Conservation (phyloP, 345 rosid species). For the Cardamine occulta region DNA sequence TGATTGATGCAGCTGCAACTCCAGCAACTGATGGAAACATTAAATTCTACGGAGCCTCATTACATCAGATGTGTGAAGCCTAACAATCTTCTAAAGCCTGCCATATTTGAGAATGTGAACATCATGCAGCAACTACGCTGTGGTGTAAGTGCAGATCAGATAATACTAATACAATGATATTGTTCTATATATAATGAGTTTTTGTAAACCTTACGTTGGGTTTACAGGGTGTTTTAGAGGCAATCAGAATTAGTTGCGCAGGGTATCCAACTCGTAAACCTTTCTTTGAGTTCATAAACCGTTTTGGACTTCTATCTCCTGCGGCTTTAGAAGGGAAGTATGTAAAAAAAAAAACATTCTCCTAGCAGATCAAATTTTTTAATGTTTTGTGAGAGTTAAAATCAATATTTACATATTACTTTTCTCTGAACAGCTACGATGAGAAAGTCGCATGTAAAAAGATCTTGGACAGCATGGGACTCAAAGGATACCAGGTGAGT, state of each 20-base stretch:
- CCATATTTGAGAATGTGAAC: conserved; percentile 89
- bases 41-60: conserved; percentile 95
- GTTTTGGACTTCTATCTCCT: conserved; percentile 84
- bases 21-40: conserved; percentile 82
- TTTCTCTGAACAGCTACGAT: conserved; percentile 61
- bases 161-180: conserved; percentile 4
- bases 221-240: conserved; percentile 89
- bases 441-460: conserved; percentile 73
- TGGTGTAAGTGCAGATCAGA: conserved; percentile 67
- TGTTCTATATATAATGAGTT: conserved; percentile 14
- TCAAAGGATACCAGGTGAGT: conserved; percentile 87
- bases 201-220: conserved; percentile 19
- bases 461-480: conserved; percentile 84
- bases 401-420: conserved; percentile 33
- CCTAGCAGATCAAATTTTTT: conserved; percentile 21
- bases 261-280: conserved; percentile 96
- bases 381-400: conserved; percentile 26
- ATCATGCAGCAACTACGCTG: conserved; percentile 97
- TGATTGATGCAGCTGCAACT: conserved; percentile 83
- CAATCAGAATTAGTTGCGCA: conserved; percentile 96
- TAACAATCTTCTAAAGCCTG: conserved; percentile 89
- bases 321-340: conserved; percentile 82
- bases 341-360: conserved; percentile 36
- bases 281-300: conserved; percentile 86
- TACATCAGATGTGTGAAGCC: conserved; percentile 98